These are phyloP conservation scores for Corchorus olitorius DNA, from an alignment of 345 rosid species.

Conservation along the genomic window DNA sequence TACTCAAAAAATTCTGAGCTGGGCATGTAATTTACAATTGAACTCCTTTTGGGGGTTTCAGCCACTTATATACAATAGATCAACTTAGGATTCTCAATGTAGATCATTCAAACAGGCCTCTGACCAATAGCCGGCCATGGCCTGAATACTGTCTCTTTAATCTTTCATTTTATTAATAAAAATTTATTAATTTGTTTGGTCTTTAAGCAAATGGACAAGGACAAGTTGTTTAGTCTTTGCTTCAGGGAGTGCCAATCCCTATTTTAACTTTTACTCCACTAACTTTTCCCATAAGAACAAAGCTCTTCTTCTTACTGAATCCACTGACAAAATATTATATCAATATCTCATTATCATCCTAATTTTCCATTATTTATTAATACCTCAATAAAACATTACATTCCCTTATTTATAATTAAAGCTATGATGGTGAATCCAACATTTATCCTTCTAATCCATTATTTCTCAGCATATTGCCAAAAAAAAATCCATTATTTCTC, in stretches of 20 bases:
- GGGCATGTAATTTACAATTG: no score
- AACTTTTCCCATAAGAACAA: not conserved
- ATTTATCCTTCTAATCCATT: not conserved
- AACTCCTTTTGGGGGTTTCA: no score
- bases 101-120: no score
- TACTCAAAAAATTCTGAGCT: no score
- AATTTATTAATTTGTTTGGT: not conserved
- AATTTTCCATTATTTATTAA: not conserved
- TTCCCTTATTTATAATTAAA: not conserved
- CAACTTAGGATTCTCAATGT: no score
- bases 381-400: no score
- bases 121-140: no score
- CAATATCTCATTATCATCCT: not conserved
- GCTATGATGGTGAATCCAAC: not conserved
- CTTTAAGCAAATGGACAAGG: not conserved
- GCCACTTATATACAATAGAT: no score
- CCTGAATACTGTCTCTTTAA: no score
- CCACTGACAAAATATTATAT: slow-evolving; percentile 1
- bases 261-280: not conserved
- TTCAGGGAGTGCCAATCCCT: not conserved
- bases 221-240: not conserved
- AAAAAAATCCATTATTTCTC: no score
- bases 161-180: no score
- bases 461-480: no score
- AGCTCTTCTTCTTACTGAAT: not conserved